Evolutionary conservation across 495 filamentous ascomycete species (phyloP).

Genomic region (Aspergillus funiculosus): DNA sequence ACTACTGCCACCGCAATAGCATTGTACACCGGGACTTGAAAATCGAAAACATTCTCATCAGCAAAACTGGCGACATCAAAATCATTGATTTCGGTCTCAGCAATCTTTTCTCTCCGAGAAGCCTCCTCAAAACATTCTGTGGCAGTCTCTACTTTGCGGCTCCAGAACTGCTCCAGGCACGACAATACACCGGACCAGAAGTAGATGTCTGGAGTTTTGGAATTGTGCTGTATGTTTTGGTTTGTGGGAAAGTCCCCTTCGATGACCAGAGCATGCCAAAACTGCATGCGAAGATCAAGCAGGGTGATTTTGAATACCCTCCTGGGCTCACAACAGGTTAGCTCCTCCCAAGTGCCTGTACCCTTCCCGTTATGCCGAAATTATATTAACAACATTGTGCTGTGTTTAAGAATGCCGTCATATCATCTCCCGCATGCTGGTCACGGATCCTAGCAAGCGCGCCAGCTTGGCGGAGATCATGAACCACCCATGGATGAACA

Average conservation of each 20-base stretch:
- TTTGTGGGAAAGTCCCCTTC: conserved; percentile 97
- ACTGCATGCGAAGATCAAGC: conserved; percentile 98
- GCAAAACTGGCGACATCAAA: conserved; percentile 98
- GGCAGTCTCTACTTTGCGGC: conserved; percentile 98
- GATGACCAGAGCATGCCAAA: conserved; percentile 99
- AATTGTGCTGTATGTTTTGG: conserved; percentile 96
- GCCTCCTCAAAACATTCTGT: conserved; percentile 92
- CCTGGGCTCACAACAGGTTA: conserved; percentile 83
- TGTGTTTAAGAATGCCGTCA: conserved; percentile 74
- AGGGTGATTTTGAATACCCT: conserved; percentile 91
- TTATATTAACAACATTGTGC: not conserved
- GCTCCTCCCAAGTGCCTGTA: conserved; percentile 22
- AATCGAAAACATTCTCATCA: conserved; percentile 99
- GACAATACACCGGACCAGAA: conserved; percentile 91
- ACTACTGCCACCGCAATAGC: conserved; percentile 98
- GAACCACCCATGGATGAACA: conserved; percentile 95
- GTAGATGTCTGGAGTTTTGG: conserved; percentile 99
- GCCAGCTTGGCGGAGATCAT: conserved; percentile 88
- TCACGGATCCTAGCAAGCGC: conserved; percentile 85
- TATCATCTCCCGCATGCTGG: conserved; percentile 92
- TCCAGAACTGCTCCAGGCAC: conserved; percentile 88
- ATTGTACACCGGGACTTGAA: conserved; percentile 98
- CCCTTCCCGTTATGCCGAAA: not conserved
- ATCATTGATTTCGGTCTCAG: conserved; percentile 99
- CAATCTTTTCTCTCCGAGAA: conserved; percentile 87